Conservation (phyloP, 108 stramenopile species). For the Schizochytrium sp. region DNA sequence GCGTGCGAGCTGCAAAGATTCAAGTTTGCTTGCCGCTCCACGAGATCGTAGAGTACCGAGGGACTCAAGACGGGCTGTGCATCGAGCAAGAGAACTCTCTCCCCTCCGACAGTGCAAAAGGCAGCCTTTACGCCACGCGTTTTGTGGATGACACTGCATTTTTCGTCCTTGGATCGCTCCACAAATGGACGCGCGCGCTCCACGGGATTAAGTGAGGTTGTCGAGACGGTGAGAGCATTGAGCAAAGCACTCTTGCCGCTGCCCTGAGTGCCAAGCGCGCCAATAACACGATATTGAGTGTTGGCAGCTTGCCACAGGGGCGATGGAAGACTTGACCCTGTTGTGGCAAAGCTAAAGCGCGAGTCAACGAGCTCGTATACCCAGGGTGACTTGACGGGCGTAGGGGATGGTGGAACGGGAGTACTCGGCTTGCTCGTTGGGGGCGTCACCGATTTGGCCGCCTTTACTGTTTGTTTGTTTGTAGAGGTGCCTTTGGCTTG, state of each 20-base stretch:
- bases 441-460: too few species aligned
- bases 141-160: neutral
- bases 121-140: neutral
- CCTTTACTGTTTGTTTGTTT: too few species aligned
- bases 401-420: neutral
- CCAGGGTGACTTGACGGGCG: neutral
- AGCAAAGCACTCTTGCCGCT: neutral
- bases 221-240: neutral
- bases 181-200: neutral
- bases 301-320: neutral
- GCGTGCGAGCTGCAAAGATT: neutral
- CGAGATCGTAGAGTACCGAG: neutral
- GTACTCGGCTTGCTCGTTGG: too few species aligned
- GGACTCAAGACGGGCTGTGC: neutral
- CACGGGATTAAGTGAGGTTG: neutral
- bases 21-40: neutral
- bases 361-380: neutral
- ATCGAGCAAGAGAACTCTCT: neutral
- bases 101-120: neutral
- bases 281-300: neutral
- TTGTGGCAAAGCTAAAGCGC: neutral
- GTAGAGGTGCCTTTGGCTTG: too few species aligned
- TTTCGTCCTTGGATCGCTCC: neutral
- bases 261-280: neutral
- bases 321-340: neutral